Evolutionary conservation across 192 early-diverging fungal genomes (phyloP).

Genomic region (Coemansia sp.): DNA sequence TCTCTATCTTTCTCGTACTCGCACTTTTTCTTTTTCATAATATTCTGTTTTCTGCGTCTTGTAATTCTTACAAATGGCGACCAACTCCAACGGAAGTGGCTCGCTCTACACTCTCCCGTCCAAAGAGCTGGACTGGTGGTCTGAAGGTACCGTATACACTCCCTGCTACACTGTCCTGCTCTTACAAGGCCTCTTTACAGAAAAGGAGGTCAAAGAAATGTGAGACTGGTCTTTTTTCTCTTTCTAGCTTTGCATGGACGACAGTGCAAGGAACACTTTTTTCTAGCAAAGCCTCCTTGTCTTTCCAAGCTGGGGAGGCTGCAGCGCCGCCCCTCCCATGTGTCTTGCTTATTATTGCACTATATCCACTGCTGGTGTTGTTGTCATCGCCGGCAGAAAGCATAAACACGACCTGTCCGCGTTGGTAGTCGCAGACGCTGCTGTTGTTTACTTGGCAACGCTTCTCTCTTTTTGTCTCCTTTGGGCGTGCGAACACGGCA

Average conservation of each 20-base stretch:
- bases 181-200: not conserved
- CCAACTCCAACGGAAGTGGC: slow-evolving; percentile 1
- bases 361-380: not conserved
- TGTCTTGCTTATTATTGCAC: not conserved
- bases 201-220: not conserved
- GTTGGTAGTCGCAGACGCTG: too few species aligned
- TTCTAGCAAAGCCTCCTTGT: slow-evolving; percentile 17
- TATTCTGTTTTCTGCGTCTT: too few species aligned
- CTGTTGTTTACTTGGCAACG: not conserved
- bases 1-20: too few species aligned
- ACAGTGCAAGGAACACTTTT: not conserved
- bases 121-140: slow-evolving; percentile 55
- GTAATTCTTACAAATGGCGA: not conserved
- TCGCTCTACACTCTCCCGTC: slow-evolving; percentile 33
- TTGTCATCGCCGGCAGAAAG: not conserved
- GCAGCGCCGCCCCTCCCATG: not conserved
- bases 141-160: slow-evolving; percentile 44
- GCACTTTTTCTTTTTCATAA: too few species aligned
- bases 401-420: slow-evolving; percentile 2
- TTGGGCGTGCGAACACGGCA: not conserved
- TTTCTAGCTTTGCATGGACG: not conserved
- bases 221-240: not conserved
- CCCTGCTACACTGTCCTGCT: not conserved
- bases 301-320: not conserved
- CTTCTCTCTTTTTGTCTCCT: not conserved